Conservation (phyloP, 176 grass and related monocot species). For the Dactylis glomerata region DNA sequence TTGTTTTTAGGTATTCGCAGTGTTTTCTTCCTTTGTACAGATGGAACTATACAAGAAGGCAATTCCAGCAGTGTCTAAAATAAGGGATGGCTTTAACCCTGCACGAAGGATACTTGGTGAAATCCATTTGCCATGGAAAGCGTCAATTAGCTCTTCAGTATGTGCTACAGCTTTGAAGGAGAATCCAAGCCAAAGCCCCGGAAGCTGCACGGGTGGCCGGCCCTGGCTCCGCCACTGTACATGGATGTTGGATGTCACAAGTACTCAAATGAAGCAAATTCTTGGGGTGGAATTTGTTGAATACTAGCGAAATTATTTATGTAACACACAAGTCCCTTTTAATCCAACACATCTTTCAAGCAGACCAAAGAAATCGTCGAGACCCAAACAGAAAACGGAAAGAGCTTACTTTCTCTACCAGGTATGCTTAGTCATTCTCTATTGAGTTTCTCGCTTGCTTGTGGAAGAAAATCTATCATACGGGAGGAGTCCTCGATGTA, state of each 20-base stretch:
- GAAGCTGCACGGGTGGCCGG: too few relatives aligned
- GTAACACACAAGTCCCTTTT: conserved; percentile 38
- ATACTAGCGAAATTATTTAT: conserved; percentile 89
- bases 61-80: conserved; percentile 89
- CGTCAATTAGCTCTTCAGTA: too few relatives aligned
- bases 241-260: conserved; percentile 98
- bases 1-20: too few relatives aligned
- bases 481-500: conserved; percentile 92
- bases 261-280: conserved; percentile 73
- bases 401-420: conserved; percentile 81
- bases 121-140: too few relatives aligned
- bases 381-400: conserved; percentile 60
- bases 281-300: conserved; percentile 84
- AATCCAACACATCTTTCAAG: conserved; percentile 36
- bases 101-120: neutral
- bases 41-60: conserved; percentile 32
- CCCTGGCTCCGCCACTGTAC: conserved; percentile 2
- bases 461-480: conserved; percentile 96
- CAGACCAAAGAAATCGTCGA: conserved; percentile 73
- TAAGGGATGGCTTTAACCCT: conserved; percentile 87
- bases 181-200: too few relatives aligned
- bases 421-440: conserved; percentile 73
- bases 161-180: too few relatives aligned
- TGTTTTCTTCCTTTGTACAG: conserved; percentile 27
- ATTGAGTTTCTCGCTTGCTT: conserved; percentile 75